Percentiles rank a stretch among this genome's conserved stretches.
phyloP scores from a whole-genome alignment of 2,329 filamentous ascomycete species.

The Didymellaceae sp. region DNA sequence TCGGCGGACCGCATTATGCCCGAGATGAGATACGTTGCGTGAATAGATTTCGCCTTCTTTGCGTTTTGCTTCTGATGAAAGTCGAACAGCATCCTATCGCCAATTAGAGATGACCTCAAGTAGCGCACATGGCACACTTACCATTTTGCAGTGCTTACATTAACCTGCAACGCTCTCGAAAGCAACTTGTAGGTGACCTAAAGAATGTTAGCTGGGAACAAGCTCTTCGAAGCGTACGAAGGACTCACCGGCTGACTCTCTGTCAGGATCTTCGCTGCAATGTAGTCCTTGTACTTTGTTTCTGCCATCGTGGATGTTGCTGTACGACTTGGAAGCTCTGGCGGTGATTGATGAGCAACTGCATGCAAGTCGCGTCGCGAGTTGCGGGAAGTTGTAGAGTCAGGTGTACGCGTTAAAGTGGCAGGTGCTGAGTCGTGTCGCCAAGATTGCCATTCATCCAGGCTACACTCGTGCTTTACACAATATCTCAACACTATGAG shows the following conservation, averaged over 20 bases:
- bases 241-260: constrained; percentile 73
- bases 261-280: constrained; percentile 77
- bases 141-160: constrained; percentile 90
- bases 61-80: constrained; percentile 81
- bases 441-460: constrained; percentile 17
- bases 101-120: constrained; percentile 21
- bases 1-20: constrained; percentile 63
- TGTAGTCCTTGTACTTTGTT: constrained; percentile 70
- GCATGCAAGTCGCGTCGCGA: constrained; percentile 10
- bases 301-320: constrained; percentile 52
- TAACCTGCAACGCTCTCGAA: constrained; percentile 80
- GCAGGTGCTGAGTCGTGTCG: constrained; percentile 34
- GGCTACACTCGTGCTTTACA: constrained; percentile 4
- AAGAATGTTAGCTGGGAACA: not conserved
- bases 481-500: constrained; percentile 37
- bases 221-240: not conserved
- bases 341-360: constrained; percentile 1
- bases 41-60: constrained; percentile 74
- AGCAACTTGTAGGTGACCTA: constrained; percentile 88
- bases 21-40: constrained; percentile 90
- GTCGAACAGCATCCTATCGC: constrained; percentile 78
- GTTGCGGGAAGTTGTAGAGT: constrained; percentile 27
- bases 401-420: constrained; percentile 38
- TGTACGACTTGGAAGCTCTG: not conserved
- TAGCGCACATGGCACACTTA: constrained; percentile 51